Evolutionary conservation across 345 rosid genomes (phyloP), one percentile per base, ranked within the genome.

Genomic region (Raphanus sativus): DNA sequence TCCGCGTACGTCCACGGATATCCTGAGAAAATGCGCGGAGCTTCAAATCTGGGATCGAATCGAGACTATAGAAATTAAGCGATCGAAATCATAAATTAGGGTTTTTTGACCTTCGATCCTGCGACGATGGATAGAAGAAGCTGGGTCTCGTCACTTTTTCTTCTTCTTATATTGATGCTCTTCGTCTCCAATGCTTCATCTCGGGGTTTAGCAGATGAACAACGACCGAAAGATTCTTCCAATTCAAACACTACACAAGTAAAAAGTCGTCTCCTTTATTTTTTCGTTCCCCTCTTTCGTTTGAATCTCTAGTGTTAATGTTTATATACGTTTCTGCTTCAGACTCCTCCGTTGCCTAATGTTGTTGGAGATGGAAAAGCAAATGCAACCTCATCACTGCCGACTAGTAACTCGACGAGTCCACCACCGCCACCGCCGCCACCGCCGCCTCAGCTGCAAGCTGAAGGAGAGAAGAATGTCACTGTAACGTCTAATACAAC

Each of bases 341-440:
- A 91, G 95, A 83, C 54, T 65, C 56, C 91, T 72, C 85, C 83
- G 2, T 67, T 67, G 70, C 84, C 81, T 21, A 78, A 56, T 81
- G 65, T 71, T 42, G 69, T 71, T 42, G 69, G 10, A 56, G 65
- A 67, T 32, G 81, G 13, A 28, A 75, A 75, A 12, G 50, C 79
- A n/a, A 80, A 73, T 32, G 67, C 62, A 1, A 84, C n/a, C 36
- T 40, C 86, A 6, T 36, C 75, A 65, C 55, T 25, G 16, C 67
- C 69, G 1, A 59, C 33, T 32, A 70, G 3, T 36, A 82, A 76
- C 32, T 68, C 85, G 38, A 52, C 86, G 6, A 68, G 38, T 32
- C 62, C 72, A 64, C 65, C 72, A 0, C 83, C 83, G 15, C 79
- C 83, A 15, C 79, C 77, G 50, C 77, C 45, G 1, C 45, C 45